A percentile compares a stretch with the other conserved stretches of the same genome.
Evolutionary conservation across 148 eudicot genomes (phyloP).

Genomic region (Fagopyrum esculentum): DNA sequence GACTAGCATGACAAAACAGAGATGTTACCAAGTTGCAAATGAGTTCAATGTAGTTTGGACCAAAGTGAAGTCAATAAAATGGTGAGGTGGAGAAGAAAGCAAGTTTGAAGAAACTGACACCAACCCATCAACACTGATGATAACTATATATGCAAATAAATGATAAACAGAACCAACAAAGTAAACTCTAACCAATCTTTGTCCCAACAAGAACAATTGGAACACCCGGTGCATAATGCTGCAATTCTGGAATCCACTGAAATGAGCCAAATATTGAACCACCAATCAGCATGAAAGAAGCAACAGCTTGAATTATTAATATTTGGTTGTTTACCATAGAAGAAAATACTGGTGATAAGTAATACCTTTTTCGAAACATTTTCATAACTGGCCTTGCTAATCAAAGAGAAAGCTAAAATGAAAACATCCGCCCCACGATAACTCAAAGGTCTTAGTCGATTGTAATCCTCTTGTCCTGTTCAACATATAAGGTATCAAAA

Average conservation of each 20-base stretch:
- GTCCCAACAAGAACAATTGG: conserved; percentile 85
- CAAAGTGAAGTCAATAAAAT: not conserved
- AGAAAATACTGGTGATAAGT: not conserved
- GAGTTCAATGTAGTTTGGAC: not conserved
- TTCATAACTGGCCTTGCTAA: conserved; percentile 94
- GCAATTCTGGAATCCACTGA: conserved; percentile 68
- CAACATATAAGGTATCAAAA: conserved; percentile 15
- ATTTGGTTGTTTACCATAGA: not conserved
- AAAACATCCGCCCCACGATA: conserved; percentile 97
- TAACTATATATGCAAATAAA: not conserved
- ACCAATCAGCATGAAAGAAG: conserved; percentile 1
- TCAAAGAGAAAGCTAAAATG: conserved; percentile 82
- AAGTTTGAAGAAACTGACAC: not conserved
- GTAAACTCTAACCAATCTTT: conserved; percentile 51
- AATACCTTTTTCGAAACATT: conserved; percentile 84
- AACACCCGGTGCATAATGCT: conserved; percentile 91
- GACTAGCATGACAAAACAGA: not conserved
- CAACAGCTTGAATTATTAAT: too few relatives aligned
- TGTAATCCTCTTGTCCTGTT: conserved; percentile 96
- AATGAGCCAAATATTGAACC: conserved; percentile 13
- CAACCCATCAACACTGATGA: not conserved
- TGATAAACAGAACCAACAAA: not conserved
- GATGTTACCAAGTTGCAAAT: not conserved
- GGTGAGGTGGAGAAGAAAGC: not conserved
- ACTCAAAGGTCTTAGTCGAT: conserved; percentile 92